Conservation (phyloP, 2,329 filamentous ascomycete species). For the Calonectria pteridis region DNA sequence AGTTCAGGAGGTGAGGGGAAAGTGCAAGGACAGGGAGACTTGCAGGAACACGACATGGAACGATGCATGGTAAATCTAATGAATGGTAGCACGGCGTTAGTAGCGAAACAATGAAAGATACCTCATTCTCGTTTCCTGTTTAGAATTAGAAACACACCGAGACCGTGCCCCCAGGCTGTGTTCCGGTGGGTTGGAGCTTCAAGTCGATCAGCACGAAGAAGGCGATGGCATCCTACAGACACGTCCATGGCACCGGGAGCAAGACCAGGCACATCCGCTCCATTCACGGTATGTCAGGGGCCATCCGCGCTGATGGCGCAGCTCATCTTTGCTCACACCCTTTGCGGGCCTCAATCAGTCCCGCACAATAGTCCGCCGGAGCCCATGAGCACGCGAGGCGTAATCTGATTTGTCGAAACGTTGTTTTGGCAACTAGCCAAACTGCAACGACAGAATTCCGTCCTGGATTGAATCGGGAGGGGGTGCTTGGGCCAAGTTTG, state of each 20-base stretch:
- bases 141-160: slow-evolving; percentile 19
- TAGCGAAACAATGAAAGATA: slow-evolving; percentile 35
- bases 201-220: not conserved
- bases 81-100: slow-evolving; percentile 10
- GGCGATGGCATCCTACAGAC: not conserved
- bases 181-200: slow-evolving; percentile 4
- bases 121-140: slow-evolving; percentile 27
- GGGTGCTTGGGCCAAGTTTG: not conserved
- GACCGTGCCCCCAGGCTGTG: slow-evolving; percentile 9
- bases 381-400: slow-evolving; percentile 37
- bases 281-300: slow-evolving; percentile 18
- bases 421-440: not conserved
- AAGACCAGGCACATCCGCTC: slow-evolving; percentile 6
- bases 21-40: slow-evolving; percentile 12
- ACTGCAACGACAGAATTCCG: slow-evolving; percentile 6
- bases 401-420: slow-evolving; percentile 36
- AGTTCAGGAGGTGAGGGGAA: not conserved
- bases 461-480: not conserved
- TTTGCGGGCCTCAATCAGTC: slow-evolving; percentile 14
- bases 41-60: slow-evolving; percentile 24
- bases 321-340: not conserved
- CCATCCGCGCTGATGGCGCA: slow-evolving; percentile 13
- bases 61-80: slow-evolving; percentile 18
- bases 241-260: slow-evolving; percentile 1
- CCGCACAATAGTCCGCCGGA: not conserved